Evolutionary conservation across 805 yeast species (phyloP).

Genomic region (Ogataea minuta): DNA sequence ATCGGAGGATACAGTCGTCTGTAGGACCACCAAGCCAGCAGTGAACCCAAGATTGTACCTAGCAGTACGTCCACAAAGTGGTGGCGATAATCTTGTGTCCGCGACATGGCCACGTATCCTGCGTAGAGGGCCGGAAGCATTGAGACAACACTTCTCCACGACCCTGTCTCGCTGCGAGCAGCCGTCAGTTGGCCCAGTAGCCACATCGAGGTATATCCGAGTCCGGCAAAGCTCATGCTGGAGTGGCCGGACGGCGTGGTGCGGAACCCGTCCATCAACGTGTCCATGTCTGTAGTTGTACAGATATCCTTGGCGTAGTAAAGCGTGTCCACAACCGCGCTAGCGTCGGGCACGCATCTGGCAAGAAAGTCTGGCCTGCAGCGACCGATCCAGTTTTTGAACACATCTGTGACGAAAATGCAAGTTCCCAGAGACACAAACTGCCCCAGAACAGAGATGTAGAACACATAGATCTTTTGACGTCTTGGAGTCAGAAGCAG

Average conservation of each 20-base stretch:
- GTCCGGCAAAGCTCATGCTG: constrained; percentile 64
- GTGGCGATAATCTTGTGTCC: constrained; percentile 92
- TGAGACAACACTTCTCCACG: constrained; percentile 60
- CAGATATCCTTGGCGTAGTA: constrained; percentile 65
- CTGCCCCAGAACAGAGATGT: constrained; percentile 66
- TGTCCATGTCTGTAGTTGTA: constrained; percentile 45
- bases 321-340: constrained; percentile 52
- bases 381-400: constrained; percentile 85
- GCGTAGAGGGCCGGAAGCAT: constrained; percentile 67
- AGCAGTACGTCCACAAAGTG: constrained; percentile 81
- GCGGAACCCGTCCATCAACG: constrained; percentile 67
- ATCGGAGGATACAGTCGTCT: constrained; percentile 50
- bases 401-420: constrained; percentile 62
- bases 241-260: constrained; percentile 86
- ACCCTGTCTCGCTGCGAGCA: constrained; percentile 43
- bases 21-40: constrained; percentile 58
- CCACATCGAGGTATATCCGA: constrained; percentile 65
- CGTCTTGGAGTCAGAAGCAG: constrained; percentile 43
- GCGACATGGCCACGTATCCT: constrained; percentile 69
- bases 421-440: constrained; percentile 57
- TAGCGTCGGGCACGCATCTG: constrained; percentile 69
- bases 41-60: constrained; percentile 67
- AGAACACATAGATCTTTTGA: constrained; percentile 59
- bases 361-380: constrained; percentile 91
- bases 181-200: constrained; percentile 59